Conservation (phyloP, 2,329 filamentous ascomycete species). For the Camptophora hylomeconis region DNA sequence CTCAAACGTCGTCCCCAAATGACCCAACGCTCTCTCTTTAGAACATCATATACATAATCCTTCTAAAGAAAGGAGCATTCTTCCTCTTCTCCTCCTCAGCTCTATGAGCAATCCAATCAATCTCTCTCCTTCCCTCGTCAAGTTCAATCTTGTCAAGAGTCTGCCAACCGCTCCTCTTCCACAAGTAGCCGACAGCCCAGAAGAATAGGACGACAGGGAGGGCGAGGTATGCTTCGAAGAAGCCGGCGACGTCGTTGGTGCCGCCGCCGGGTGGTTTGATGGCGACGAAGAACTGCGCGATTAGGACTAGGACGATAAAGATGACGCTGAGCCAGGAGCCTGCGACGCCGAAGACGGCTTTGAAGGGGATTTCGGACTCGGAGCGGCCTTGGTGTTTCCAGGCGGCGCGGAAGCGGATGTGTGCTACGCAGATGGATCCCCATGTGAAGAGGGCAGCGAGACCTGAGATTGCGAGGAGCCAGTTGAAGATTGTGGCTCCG, state of each 20-base stretch:
- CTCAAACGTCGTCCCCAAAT: too few species aligned
- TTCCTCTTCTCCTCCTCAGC: too few species aligned
- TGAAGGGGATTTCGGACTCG: slow-evolving; percentile 69
- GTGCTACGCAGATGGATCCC: slow-evolving; percentile 53
- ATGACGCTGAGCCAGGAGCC: slow-evolving; percentile 70
- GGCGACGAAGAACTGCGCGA: slow-evolving; percentile 81
- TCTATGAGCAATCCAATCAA: too few species aligned
- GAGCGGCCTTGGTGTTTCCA: slow-evolving; percentile 58
- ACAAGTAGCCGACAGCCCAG: slow-evolving; percentile 45
- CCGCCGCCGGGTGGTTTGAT: slow-evolving; percentile 55
- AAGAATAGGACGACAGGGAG: slow-evolving; percentile 43
- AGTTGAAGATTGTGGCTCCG: slow-evolving; percentile 44
- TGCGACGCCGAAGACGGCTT: slow-evolving; percentile 60
- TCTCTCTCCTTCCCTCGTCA: slow-evolving; percentile 50
- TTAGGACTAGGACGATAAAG: slow-evolving; percentile 62
- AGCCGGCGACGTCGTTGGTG: slow-evolving; percentile 43
- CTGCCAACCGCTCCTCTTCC: slow-evolving; percentile 53
- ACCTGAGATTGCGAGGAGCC: slow-evolving; percentile 51
- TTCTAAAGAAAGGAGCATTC: too few species aligned
- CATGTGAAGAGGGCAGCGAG: slow-evolving; percentile 52
- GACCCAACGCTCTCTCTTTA: too few species aligned
- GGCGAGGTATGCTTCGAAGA: slow-evolving; percentile 53
- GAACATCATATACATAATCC: too few species aligned
- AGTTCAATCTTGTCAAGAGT: slow-evolving; percentile 50
- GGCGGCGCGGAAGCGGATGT: slow-evolving; percentile 81